A percentile compares a stretch with the other conserved stretches of the same genome.
These are phyloP conservation scores for Neocatenulostroma microsporum DNA, from an alignment of 2,329 filamentous ascomycete genomes.

Conservation along the genomic window DNA sequence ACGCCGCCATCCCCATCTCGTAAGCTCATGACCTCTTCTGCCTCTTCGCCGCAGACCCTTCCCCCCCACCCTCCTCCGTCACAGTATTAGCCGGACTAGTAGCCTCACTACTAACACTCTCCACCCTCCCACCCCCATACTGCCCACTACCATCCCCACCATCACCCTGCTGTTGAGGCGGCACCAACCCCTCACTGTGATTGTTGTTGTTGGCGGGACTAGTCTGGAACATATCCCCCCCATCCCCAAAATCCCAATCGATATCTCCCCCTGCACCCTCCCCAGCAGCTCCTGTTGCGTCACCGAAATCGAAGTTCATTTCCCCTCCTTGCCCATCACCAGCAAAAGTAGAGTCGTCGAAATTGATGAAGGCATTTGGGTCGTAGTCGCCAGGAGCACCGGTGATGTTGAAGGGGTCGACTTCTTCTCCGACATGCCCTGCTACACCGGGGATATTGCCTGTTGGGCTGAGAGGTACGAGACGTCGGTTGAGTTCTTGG, in stretches of 20 bases:
- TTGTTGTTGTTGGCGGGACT: constrained; percentile 1
- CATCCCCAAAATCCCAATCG: constrained; percentile 16
- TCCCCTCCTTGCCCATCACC: constrained; percentile 4
- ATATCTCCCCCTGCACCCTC: constrained; percentile 9
- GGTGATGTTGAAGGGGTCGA: constrained; percentile 30
- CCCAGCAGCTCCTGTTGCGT: too few relatives aligned
- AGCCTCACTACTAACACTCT: constrained; percentile 35
- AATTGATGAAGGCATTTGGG: constrained; percentile 51
- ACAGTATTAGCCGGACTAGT: constrained; percentile 26
- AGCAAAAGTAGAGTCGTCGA: constrained; percentile 38
- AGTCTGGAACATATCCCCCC: constrained; percentile 14
- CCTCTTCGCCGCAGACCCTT: constrained; percentile 21
- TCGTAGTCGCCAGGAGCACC: constrained; percentile 40
- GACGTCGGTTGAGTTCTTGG: constrained; percentile 61
- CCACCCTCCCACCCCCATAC: constrained; percentile 27
- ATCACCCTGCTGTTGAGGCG: background rate
- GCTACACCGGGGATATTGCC: constrained; percentile 66
- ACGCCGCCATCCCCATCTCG: too few relatives aligned
- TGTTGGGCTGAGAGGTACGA: constrained; percentile 73
- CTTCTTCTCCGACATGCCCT: constrained; percentile 28
- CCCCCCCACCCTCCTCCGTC: constrained; percentile 6
- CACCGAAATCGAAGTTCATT: constrained; percentile 24
- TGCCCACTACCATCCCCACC: background rate
- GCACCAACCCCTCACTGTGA: background rate
- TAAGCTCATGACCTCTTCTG: constrained; percentile 11